Evolutionary conservation across 129 eudicot species (phyloP), one percentile per base, ranked within the genome.

Genomic region (Smallanthus sonchifolius): DNA sequence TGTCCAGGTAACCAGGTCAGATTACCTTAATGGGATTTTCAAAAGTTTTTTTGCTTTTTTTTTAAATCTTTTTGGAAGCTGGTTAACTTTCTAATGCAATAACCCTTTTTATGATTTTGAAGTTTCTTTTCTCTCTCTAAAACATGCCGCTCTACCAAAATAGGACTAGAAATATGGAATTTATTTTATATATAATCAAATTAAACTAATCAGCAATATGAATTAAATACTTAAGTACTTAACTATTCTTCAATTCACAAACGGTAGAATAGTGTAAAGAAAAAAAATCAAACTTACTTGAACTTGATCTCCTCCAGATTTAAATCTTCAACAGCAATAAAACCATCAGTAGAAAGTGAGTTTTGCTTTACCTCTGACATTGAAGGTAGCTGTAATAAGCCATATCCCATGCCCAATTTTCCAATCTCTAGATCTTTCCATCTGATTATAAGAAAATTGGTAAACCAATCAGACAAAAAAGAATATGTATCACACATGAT

Each of bases 391-490:
- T 93, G 96, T 84, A 93, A 77, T 44, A 93, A 78, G 43, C 98
- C 98, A 82, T 70, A 93, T 24, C 91, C 98, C 98, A 90, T 90
- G 19, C 92, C 98, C 78, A 93, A 83, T 65, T 86, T 90, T 76
- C 97, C 98, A 40, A 93, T 82, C 81, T 90, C 95, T 56, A 93
- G 89, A 63, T 86, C 91, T 88, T 90, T 93, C 96, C 95, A 93
- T 67, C 98, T 93, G 65, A 49, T 69, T 19, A 51, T n/a, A 7
- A 30, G 10, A 20, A 54, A 72, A 43, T 40, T 24, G 20, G 32
- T 72, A 36, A 11, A 32, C 34, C 34, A 62, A 13, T 34, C 48
- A 48, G 43, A 32, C 32, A 60, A 7, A 32, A 19, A 4, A 10
- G 35, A 8, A 44, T 28, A 65, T n/a, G 63, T 59, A 67, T 20